These are phyloP conservation scores for Excoecaria cochinchinensis DNA, from an alignment of 345 rosid genomes.

Conservation along the genomic window DNA sequence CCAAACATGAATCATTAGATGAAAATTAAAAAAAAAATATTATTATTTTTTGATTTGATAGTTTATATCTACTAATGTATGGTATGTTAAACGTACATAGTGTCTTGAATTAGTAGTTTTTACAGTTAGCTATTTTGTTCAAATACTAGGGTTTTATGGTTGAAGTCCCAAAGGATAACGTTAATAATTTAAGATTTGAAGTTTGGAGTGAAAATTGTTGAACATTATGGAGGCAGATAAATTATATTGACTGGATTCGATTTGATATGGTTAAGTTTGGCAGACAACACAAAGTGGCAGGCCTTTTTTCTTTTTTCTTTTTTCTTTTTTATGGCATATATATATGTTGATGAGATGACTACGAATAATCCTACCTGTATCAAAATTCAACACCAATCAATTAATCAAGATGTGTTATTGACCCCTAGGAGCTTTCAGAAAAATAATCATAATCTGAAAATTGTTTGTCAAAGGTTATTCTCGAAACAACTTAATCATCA, in stretches of 20 bases:
- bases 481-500: too few species aligned
- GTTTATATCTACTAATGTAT: too few species aligned
- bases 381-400: neutral
- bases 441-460: neutral
- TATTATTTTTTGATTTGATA: too few species aligned
- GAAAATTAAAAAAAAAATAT: too few species aligned
- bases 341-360: neutral
- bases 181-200: too few species aligned
- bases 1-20: too few species aligned
- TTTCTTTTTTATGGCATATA: neutral
- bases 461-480: too few species aligned
- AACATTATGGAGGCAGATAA: neutral
- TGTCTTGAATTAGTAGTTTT: too few species aligned
- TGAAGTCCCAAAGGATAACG: too few species aligned
- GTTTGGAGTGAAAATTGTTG: neutral
- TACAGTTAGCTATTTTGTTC: too few species aligned
- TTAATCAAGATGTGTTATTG: neutral
- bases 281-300: neutral
- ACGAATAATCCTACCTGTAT: neutral
- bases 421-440: neutral
- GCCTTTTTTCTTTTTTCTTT: neutral
- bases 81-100: too few species aligned
- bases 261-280: neutral
- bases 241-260: neutral
- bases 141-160: too few species aligned